phyloP scores from a whole-genome alignment of 1,284 basidiomycete species.

The Cutaneotrichosporon sp. region DNA sequence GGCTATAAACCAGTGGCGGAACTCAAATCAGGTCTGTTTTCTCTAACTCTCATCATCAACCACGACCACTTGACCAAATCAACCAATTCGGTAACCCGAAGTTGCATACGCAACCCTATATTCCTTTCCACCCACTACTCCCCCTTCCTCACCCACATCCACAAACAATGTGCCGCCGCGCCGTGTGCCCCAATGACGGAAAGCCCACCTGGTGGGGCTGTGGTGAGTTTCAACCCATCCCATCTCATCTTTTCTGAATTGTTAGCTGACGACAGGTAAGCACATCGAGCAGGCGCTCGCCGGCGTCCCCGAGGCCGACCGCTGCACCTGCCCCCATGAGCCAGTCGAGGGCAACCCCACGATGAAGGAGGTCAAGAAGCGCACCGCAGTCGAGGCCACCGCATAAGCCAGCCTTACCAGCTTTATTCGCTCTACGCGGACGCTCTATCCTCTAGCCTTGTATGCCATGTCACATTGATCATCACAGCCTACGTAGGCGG shows the following conservation, averaged over 20 bases:
- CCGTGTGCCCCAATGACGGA: constrained; percentile 50
- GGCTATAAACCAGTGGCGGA: neutral
- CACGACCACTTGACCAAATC: neutral
- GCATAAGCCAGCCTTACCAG: neutral
- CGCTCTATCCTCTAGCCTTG: neutral
- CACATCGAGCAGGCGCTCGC: constrained; percentile 46
- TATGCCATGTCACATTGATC: constrained; percentile 2
- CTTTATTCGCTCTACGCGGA: neutral
- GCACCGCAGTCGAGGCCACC: constrained; percentile 1
- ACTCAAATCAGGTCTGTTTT: neutral
- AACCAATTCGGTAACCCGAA: neutral
- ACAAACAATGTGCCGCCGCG: constrained; percentile 48
- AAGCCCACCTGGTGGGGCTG: constrained; percentile 54
- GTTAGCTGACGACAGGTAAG: constrained; percentile 32
- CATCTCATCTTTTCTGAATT: no score
- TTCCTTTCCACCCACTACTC: neutral
- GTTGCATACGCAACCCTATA: neutral
- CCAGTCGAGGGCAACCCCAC: constrained; percentile 39
- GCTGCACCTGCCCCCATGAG: constrained; percentile 48
- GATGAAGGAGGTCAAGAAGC: constrained; percentile 40
- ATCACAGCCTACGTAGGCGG: neutral
- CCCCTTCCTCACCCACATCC: neutral
- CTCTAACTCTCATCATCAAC: neutral
- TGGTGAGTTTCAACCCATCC: constrained; percentile 35
- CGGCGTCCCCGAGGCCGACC: constrained; percentile 36